A percentile compares a stretch with the other conserved stretches of the same genome.
phyloP scores from a whole-genome alignment of 257 asterid species.

The Petunia secreta region DNA sequence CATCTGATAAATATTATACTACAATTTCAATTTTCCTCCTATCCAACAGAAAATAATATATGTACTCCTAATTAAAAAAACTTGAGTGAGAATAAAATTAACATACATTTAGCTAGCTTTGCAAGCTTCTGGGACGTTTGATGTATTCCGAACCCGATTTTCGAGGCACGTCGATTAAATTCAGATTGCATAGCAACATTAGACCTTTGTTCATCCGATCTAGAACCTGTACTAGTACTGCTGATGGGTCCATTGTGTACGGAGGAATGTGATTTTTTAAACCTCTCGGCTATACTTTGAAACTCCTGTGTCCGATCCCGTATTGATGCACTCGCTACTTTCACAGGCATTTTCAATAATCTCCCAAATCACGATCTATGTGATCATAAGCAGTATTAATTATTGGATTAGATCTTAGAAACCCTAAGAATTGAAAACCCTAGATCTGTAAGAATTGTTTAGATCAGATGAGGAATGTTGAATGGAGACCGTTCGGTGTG shows the following conservation, averaged over 20 bases:
- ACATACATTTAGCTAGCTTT: conserved; percentile 86
- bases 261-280: conserved; percentile 53
- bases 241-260: conserved; percentile 63
- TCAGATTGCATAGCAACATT: conserved; percentile 83
- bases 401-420: background rate
- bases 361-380: background rate
- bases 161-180: conserved; percentile 83
- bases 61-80: background rate
- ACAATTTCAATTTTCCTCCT: background rate
- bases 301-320: conserved; percentile 96
- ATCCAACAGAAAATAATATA: background rate
- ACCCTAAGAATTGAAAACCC: conserved; percentile 19
- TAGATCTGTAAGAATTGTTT: background rate
- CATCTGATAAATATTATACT: background rate
- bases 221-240: conserved; percentile 35
- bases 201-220: conserved; percentile 54
- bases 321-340: conserved; percentile 63
- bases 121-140: conserved; percentile 94
- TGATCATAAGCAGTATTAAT: too few species aligned
- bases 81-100: background rate
- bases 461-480: conserved; percentile 13
- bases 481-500: background rate
- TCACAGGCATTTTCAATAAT: conserved; percentile 55
- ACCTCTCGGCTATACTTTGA: conserved; percentile 64
- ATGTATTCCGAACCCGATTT: conserved; percentile 82